phyloP scores from a whole-genome alignment of 441 rosid species.

The Syzygium syzygioides region DNA sequence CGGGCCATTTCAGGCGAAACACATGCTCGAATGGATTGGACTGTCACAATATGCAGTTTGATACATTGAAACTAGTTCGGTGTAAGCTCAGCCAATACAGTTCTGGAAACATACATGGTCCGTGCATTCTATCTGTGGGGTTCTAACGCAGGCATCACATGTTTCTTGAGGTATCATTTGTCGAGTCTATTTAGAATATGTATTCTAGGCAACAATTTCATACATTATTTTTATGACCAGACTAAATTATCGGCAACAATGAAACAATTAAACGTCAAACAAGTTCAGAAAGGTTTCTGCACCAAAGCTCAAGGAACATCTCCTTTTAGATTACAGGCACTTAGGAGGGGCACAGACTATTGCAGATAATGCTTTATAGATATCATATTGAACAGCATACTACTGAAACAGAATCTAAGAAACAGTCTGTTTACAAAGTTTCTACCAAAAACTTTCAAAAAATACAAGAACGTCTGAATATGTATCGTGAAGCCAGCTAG shows the following conservation, averaged over 20 bases:
- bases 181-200: neutral
- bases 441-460: neutral
- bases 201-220: neutral
- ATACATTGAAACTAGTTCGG: neutral
- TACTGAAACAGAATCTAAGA: neutral
- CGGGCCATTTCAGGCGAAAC: neutral
- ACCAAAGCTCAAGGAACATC: neutral
- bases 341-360: neutral
- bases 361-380: neutral
- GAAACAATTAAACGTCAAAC: neutral
- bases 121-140: neutral
- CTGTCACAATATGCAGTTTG: neutral
- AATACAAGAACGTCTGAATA: neutral
- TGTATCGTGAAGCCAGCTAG: neutral
- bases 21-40: neutral
- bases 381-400: neutral
- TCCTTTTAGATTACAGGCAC: neutral
- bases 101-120: neutral
- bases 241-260: neutral
- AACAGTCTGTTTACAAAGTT: rapidly evolving
- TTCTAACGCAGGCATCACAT: neutral
- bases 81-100: neutral
- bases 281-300: neutral
- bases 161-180: neutral
- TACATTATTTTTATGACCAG: neutral